Percentiles rank a stretch among this genome's conserved stretches.
phyloP scores from a whole-genome alignment of 352 stramenopile genomes.

The Pythium folliculosum region DNA sequence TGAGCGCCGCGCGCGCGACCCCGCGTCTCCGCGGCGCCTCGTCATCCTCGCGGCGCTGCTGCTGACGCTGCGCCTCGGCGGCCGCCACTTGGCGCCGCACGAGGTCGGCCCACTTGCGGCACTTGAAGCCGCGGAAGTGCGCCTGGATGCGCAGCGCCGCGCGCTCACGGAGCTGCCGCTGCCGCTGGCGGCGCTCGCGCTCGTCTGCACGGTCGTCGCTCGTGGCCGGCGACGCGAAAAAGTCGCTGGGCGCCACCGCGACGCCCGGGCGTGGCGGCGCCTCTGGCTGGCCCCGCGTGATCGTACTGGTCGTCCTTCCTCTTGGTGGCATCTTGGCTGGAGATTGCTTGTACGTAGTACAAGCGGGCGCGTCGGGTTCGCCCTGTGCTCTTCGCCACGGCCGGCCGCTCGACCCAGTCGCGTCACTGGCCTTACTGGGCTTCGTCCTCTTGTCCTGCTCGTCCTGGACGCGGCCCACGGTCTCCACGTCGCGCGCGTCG shows the following conservation, averaged over 20 bases:
- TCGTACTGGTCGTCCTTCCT: not conserved
- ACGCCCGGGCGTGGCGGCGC: too few species aligned
- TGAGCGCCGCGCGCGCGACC: slow-evolving; percentile 35
- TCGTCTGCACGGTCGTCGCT: not conserved
- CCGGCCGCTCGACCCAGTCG: not conserved
- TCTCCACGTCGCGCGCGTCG: slow-evolving; percentile 18
- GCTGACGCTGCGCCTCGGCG: slow-evolving; percentile 19
- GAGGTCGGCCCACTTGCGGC: slow-evolving; percentile 38
- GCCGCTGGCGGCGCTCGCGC: slow-evolving; percentile 4
- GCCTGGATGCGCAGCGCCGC: slow-evolving; percentile 49
- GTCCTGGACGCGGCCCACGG: slow-evolving; percentile 25
- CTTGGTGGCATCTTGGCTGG: not conserved
- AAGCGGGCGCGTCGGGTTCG: too few species aligned
- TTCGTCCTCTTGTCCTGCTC: slow-evolving; percentile 28
- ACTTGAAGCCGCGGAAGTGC: slow-evolving; percentile 43
- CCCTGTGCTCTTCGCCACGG: slow-evolving; percentile 6
- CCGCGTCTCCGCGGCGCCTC: slow-evolving; percentile 26
- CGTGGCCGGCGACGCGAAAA: not conserved
- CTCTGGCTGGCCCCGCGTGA: too few species aligned
- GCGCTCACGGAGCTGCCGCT: slow-evolving; percentile 37
- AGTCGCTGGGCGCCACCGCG: not conserved
- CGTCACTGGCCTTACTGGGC: slow-evolving; percentile 6
- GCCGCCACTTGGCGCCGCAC: slow-evolving; percentile 42
- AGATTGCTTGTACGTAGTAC: not conserved
- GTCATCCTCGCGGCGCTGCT: slow-evolving; percentile 24